phyloP scores from a whole-genome alignment of 768 basidiomycete genomes.

The Ramaria rubella region DNA sequence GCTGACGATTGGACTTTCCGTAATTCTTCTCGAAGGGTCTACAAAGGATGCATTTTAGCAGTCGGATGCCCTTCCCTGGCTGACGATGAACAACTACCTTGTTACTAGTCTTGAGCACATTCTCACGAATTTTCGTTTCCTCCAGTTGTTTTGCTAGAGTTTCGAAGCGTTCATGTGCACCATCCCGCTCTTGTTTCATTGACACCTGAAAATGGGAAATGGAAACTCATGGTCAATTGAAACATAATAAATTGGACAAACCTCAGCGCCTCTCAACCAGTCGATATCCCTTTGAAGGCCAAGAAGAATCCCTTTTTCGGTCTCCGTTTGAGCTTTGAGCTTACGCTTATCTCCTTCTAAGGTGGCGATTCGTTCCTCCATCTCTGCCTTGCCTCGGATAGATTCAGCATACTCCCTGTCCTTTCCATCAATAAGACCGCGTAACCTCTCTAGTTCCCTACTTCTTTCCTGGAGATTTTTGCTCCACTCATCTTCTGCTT shows the following conservation, averaged over 20 bases:
- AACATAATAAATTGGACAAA: conserved; percentile 27
- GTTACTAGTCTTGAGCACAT: conserved; percentile 64
- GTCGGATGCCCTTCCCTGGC: background rate
- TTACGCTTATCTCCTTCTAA: conserved; percentile 42
- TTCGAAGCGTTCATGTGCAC: conserved; percentile 41
- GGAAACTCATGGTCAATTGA: background rate
- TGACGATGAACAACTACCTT: conserved; percentile 44
- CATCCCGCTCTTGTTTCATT: conserved; percentile 40
- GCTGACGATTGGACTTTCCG: conserved; percentile 94
- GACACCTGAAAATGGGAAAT: conserved; percentile 31
- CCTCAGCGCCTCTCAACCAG: conserved; percentile 55
- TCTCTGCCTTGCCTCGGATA: conserved; percentile 34
- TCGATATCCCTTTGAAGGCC: conserved; percentile 40
- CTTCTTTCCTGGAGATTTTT: conserved; percentile 72
- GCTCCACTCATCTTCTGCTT: conserved; percentile 87
- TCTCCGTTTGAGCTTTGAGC: conserved; percentile 42
- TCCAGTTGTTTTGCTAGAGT: conserved; percentile 63
- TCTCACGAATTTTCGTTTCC: conserved; percentile 63
- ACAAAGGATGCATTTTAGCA: background rate
- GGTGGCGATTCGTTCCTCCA: conserved; percentile 50
- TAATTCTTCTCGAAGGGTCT: conserved; percentile 90
- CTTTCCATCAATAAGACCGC: conserved; percentile 51
- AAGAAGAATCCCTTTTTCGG: conserved; percentile 31
- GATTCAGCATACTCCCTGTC: conserved; percentile 53
- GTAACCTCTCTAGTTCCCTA: conserved; percentile 69